Base-by-base conservation (phyloP, 2,329 filamentous ascomycete species). In the Annulohypoxylon truncatum region DNA sequence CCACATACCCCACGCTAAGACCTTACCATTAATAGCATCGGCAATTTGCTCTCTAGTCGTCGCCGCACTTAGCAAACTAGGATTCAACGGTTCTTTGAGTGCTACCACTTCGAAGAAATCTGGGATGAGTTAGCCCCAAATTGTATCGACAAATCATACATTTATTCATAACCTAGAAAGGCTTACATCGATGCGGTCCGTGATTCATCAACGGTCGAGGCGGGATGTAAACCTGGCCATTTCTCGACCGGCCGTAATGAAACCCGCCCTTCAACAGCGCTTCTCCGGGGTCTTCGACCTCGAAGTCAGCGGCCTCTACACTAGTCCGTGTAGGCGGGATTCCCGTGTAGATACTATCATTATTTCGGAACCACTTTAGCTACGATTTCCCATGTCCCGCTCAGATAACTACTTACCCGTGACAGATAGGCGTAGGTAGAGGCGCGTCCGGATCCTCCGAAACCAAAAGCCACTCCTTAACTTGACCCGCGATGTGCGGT, bases 61-160 rank as follows among this genome's bases (percentile, higher is more conserved):
- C 61, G 77, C 74, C 1, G 76, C 70, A 18, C 75, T 78, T 40
- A 84, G 67, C 31, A 79, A 71, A 2, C 66, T 72, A 15, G 73
- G 69, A 58, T 82, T 78, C 26, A 87, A 69, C 6, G 78, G 75
- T 57, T 82, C 78, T 7, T 75, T 82, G 54, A 87, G 72, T 2
- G 82, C 84, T 52, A 87, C 72, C 13, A 87, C 72, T 66, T 83
- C 77, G 61, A 79, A 87, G 73, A 85, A 83, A 58, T 86, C 80
- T 81, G 42, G 26, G 15, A 26, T 3, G 26, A 22, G 29, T 44
- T 20, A 47, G 22, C 20, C 18, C 15, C 6, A 7, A 18, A 67
- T 33, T 65, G 50, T 22, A 1, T 20, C 8, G 5, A 7, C 18
- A 8, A 26, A 3, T 2, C 8, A 12, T 8, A 24, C 40, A 12